These are phyloP conservation scores for Parascedosporium putredinis DNA, from an alignment of 2,329 filamentous ascomycete species.

Conservation along the genomic window DNA sequence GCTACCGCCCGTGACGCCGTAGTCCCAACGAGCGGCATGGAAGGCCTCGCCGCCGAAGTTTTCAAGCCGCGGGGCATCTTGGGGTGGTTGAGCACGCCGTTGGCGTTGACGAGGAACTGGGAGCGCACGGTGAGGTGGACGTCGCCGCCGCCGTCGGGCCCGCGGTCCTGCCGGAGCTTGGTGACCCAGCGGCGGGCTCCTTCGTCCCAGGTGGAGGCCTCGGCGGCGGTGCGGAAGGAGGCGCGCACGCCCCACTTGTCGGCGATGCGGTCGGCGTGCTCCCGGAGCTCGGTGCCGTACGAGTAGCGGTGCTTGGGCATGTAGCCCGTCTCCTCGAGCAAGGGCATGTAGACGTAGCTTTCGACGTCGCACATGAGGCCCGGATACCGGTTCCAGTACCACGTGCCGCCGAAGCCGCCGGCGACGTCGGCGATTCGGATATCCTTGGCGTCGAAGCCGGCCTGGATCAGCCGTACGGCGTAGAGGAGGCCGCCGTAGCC, in stretches of 20 bases:
- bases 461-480: slow-evolving; percentile 18
- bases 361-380: slow-evolving; percentile 45
- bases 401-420: slow-evolving; percentile 36
- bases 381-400: slow-evolving; percentile 31
- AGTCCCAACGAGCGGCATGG: slow-evolving; percentile 38
- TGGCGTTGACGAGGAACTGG: slow-evolving; percentile 28
- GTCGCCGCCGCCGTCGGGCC: slow-evolving; percentile 12
- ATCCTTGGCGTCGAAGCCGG: slow-evolving; percentile 19
- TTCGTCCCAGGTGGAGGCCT: slow-evolving; percentile 36
- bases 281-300: slow-evolving; percentile 29
- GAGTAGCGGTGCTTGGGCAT: slow-evolving; percentile 42
- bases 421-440: slow-evolving; percentile 29
- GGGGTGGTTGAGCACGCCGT: slow-evolving; percentile 28
- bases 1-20: slow-evolving; percentile 29
- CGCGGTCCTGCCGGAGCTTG: slow-evolving; percentile 15
- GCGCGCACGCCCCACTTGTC: slow-evolving; percentile 26
- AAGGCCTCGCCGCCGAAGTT: slow-evolving; percentile 31
- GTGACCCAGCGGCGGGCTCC: slow-evolving; percentile 16
- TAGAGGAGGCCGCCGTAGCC: slow-evolving; percentile 24
- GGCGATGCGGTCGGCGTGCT: slow-evolving; percentile 31
- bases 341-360: slow-evolving; percentile 47
- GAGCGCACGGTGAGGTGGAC: slow-evolving; percentile 22
- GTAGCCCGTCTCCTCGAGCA: slow-evolving; percentile 50
- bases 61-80: slow-evolving; percentile 32
- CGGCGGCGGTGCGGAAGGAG: slow-evolving; percentile 31